A percentile compares a stretch with the other conserved stretches of the same genome.
phyloP scores from a whole-genome alignment of 495 filamentous ascomycete genomes.

The Aspergillus saccharolyticus region DNA sequence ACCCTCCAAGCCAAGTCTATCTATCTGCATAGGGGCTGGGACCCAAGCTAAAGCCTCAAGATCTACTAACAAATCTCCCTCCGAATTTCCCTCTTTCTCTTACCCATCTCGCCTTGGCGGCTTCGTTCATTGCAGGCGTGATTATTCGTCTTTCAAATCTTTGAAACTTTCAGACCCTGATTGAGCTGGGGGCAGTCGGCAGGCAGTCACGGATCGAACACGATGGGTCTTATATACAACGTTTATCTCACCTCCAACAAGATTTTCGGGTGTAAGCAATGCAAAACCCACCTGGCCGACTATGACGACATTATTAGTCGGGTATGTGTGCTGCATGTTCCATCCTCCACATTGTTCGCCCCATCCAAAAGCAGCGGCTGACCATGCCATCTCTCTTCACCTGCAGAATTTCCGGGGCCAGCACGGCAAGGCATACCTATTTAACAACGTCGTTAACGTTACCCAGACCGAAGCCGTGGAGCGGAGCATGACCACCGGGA shows the following conservation, averaged over 20 bases:
- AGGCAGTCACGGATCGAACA: constrained; percentile 23
- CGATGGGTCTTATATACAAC: constrained; percentile 94
- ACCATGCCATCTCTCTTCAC: constrained; percentile 10
- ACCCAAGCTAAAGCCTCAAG: neutral
- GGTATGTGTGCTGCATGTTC: constrained; percentile 46
- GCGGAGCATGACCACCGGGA: constrained; percentile 97
- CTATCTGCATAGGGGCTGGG: neutral
- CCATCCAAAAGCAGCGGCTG: constrained; percentile 5
- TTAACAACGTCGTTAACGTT: constrained; percentile 90
- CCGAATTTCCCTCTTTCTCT: neutral
- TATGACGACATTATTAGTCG: constrained; percentile 94
- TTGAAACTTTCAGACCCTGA: constrained; percentile 17
- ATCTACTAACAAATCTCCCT: neutral
- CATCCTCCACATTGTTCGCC: constrained; percentile 10
- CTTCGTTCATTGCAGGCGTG: neutral
- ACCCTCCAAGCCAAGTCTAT: neutral
- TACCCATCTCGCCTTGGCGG: neutral
- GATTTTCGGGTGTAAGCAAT: constrained; percentile 93
- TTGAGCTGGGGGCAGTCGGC: constrained; percentile 13
- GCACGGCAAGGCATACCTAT: constrained; percentile 97
- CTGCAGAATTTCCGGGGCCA: constrained; percentile 94
- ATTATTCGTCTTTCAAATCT: neutral
- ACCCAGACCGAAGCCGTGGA: constrained; percentile 73
- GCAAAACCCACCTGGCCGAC: constrained; percentile 92
- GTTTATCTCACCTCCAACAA: constrained; percentile 83